Evolutionary conservation across 495 filamentous ascomycete genomes (phyloP), one percentile per base, ranked within the genome.

Genomic region (Penicillium paradoxum): DNA sequence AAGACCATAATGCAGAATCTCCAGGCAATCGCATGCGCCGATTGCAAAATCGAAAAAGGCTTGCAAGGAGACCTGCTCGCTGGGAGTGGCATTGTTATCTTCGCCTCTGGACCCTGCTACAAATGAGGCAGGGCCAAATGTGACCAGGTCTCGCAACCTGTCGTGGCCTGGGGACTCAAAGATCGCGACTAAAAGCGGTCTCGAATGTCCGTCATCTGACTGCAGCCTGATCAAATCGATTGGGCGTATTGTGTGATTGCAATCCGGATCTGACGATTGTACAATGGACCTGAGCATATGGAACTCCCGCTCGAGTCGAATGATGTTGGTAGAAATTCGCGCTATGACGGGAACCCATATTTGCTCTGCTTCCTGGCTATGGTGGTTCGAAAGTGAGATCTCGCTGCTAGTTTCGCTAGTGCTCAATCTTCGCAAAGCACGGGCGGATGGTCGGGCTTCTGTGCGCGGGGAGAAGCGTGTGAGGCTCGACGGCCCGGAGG

Each of bases 11-110:
- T 96, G 91, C 13, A 96, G 62, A 24, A 93, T 83, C 65, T 96
- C 91, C 37, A 91, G 63, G 60, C 89, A 93, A 60, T 92, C 85
- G 14, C 85, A 82, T 6, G 90, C 88, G 21, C 90, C 90, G 51
- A 95, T 84, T 13, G 90, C 90, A 64, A 96, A 95, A 59, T 92
- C 87, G 2, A 96, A 77, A 63, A 95, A 96, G 8, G 79, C 74
- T 24, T 83, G 69, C 11, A 95, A 72, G 48, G 86, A 81, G 9
- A 92, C 78, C 24, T 81, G 81, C 41, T 80, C 74, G 3, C 76
- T 75, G 3, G 83, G 75, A 4, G 65, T 75, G 38, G 72, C 59
- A 18, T 77, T 73, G 62, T 73, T 78, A 49, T 78, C 81, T 15
- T 76, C 69, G 7, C 73, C 71, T 15, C 73, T 70, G 21, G 70